Evolutionary conservation across 257 asterid genomes (phyloP), one percentile per base, ranked within the genome.

Genomic region (Solanum corneliomulleri): DNA sequence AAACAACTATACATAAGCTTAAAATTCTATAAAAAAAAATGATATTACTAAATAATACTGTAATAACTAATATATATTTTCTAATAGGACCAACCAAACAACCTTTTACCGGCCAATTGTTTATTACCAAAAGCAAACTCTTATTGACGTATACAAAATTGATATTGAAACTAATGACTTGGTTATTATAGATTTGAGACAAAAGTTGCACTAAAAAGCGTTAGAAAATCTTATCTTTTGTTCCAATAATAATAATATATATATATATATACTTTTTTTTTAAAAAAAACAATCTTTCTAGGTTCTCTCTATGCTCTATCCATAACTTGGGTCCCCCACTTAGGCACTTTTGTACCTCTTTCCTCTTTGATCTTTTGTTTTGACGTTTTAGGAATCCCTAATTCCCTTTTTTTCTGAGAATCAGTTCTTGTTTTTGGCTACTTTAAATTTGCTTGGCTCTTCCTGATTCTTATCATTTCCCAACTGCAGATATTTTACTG

Each of bases 161-260:
- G 47, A 16, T 18, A 4, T 42, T 78, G 25, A 45, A 29, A 47
- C 69, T 23, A 56, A 77, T 25, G 72, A 25, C 56, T 25, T 83
- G 5, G 35, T 82, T 31, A 60, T 52, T 14, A 41, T 10, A 58
- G 39, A 44, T 77, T 78, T 83, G 25, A 37, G 33, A 21, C 64
- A 84, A 84, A 84, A 64, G 49, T 13, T 62, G 37, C 56, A 58
- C n/a, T 39, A 62, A n/a, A 58, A 58, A 78, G 64, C 44, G 83
- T n/a, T 11, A 87, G 72, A 37, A 64, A 52, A 84, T 69, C 83
- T 84, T 75, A 85, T 75, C 87, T 68, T 45, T 74, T 81, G 88
- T 87, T 86, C 85, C 39, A 41, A n/a, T 44, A 86, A 58, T 31
- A 85, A 33, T 31, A 31, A 31, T 31, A 29, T 29, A 29, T 33